phyloP scores from a whole-genome alignment of 176 grass and related monocot species.

The Oropetium thomaeum region DNA sequence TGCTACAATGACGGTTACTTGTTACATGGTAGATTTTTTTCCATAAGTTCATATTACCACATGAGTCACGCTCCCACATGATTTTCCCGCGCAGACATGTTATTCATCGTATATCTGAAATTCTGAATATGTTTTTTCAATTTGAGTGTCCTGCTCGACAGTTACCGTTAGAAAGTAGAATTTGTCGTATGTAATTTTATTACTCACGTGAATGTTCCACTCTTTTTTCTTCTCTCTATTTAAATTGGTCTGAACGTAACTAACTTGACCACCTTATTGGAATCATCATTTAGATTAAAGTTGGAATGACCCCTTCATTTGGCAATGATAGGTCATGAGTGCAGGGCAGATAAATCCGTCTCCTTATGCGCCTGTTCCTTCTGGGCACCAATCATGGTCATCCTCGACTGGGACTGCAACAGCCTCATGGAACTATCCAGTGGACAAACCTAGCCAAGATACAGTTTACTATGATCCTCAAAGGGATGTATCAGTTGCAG shows the following conservation, averaged over 20 bases:
- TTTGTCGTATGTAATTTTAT: neutral
- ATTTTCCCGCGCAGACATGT: neutral
- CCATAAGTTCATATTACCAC: too few species aligned
- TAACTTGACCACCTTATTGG: neutral
- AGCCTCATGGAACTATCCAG: constrained; percentile 53
- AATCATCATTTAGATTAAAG: constrained; percentile 2
- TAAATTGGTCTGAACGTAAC: neutral
- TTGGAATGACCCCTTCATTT: constrained; percentile 16
- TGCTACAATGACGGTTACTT: neutral
- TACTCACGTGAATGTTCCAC: neutral
- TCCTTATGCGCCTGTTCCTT: constrained; percentile 49
- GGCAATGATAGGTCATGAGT: constrained; percentile 46
- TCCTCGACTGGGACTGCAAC: constrained; percentile 41
- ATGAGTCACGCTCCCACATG: neutral
- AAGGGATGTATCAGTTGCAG: constrained; percentile 52
- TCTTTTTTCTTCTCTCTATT: neutral
- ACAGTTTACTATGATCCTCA: constrained; percentile 76
- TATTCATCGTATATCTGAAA: neutral
- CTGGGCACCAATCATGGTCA: constrained; percentile 55
- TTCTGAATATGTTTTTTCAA: too few species aligned
- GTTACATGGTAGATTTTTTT: neutral
- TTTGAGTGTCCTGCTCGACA: neutral
- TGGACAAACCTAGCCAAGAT: constrained; percentile 39
- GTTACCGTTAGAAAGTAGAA: neutral
- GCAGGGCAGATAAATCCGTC: constrained; percentile 51